Percentiles rank a stretch among this genome's conserved stretches.
phyloP scores from a whole-genome alignment of 495 filamentous ascomycete genomes.

The Clavariopsis aquatica region DNA sequence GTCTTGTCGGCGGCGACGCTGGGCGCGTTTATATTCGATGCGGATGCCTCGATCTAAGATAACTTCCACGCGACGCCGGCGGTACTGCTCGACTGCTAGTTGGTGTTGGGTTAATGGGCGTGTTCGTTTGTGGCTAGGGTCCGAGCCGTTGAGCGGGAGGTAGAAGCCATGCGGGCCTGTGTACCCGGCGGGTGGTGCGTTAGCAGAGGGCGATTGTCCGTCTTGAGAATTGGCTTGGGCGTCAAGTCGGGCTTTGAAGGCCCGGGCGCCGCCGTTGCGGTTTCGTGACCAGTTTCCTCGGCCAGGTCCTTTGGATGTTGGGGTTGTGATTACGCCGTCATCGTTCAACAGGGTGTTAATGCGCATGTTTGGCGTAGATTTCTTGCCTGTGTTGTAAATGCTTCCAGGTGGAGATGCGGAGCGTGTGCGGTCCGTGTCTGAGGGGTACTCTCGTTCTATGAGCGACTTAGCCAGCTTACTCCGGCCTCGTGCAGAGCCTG shows the following conservation, averaged over 20 bases:
- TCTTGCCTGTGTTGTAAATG: conserved; percentile 25
- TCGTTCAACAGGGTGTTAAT: conserved; percentile 50
- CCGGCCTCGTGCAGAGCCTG: conserved; percentile 31
- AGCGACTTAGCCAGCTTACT: conserved; percentile 27
- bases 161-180: conserved; percentile 41
- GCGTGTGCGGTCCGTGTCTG: conserved; percentile 42
- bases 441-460: conserved; percentile 32
- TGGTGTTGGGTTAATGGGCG: conserved; percentile 92
- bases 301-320: conserved; percentile 44
- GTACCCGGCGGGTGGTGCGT: conserved; percentile 9
- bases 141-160: conserved; percentile 40
- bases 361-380: conserved; percentile 44
- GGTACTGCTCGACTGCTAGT: conserved; percentile 84
- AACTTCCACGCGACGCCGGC: conserved; percentile 83
- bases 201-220: conserved; percentile 20
- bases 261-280: conserved; percentile 18
- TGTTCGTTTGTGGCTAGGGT: conserved; percentile 56
- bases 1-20: conserved; percentile 53
- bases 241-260: conserved; percentile 33
- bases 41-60: conserved; percentile 73
- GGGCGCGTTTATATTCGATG: conserved; percentile 44
- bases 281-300: conserved; percentile 49
- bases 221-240: conserved; percentile 23
- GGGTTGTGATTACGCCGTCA: conserved; percentile 35
- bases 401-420: conserved; percentile 35